These are phyloP conservation scores for Eimeria maxima DNA, from an alignment of 169 alveolate species.

Conservation along the genomic window DNA sequence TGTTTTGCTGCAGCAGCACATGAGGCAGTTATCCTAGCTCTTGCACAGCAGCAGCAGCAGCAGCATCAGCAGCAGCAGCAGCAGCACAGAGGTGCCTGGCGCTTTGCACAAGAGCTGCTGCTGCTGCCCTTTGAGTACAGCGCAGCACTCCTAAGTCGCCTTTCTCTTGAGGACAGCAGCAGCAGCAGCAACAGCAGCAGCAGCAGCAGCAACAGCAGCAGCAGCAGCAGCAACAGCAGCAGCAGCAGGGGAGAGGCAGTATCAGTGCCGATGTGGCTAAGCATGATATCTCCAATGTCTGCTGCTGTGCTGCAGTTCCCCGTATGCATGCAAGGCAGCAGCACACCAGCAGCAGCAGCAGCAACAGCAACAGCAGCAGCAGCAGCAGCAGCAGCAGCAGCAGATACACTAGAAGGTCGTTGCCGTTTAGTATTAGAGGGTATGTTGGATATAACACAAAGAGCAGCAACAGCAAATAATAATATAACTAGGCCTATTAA, in stretches of 20 bases:
- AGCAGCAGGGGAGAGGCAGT: not conserved
- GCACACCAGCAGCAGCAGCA: conserved; percentile 45
- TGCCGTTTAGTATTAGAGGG: conserved; percentile 20
- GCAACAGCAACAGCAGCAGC: conserved; percentile 52
- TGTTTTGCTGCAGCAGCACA: conserved; percentile 58
- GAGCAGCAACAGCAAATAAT: not conserved
- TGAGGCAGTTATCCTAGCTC: not conserved
- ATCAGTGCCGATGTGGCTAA: conserved; percentile 54
- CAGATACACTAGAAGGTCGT: not conserved
- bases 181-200: conserved; percentile 34
- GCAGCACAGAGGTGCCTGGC: conserved; percentile 22
- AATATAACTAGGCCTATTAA: not conserved
- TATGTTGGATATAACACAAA: not conserved
- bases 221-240: too few species aligned
- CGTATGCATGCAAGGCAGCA: not conserved
- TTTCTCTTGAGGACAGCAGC: not conserved
- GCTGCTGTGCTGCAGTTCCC: conserved; percentile 57
- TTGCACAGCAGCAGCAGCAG: conserved; percentile 13
- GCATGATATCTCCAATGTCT: conserved; percentile 30
- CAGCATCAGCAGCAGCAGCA: conserved; percentile 55
- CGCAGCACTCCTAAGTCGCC: conserved; percentile 16
- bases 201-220: too few species aligned
- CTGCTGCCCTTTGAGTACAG: conserved; percentile 43
- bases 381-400: conserved; percentile 9
- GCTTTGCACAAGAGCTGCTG: conserved; percentile 44